Evolutionary conservation across 2,329 filamentous ascomycete genomes (phyloP), one percentile per base, ranked within the genome.

Genomic region (Alternaria consortialis): DNA sequence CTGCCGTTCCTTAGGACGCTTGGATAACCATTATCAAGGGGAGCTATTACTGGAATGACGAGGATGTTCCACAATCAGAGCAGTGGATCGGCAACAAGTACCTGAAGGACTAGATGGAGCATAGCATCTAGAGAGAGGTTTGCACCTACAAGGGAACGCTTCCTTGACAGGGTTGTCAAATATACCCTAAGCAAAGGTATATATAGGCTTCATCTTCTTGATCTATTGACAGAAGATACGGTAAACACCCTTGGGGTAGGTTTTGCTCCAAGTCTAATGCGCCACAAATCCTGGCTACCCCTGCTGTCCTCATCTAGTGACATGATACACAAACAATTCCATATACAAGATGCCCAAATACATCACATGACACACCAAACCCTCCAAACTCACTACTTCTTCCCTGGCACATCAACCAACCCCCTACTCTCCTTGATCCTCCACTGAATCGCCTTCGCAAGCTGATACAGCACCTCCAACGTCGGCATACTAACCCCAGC

Each of bases 401-500:
- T 60, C 47, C 32, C 40, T 3, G 76, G 76, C 7, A 79, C 62
- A 4, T 71, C 53, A 1, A 78, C 68, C 44, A 84, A 43, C 0
- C 83, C 83, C 62, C 77, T 82, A 3, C 39, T 62, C 66, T 85
- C 83, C 68, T 78, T 84, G 2, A 78, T 80, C 66, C 80, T 76
- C 75, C 81, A 80, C 71, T 87, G 85, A 31, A 86, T 73, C 0
- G 79, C 81, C 66, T 80, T 81, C 9, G 84, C 75, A 31, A 86
- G 68, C 2, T 79, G 77, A 67, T 86, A 87, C 1, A 87, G 64
- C 7, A 81, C 78, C 56, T 77, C 74, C 32, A 87, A 71, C 15
- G 81, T 84, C 0, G 85, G 85, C 75, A 83, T 84, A 1, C 76
- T 59, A 2, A 88, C 84, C 1, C 84, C 84, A 0, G 77, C 72